phyloP scores from a whole-genome alignment of 495 filamentous ascomycete genomes.

The Rhizodiscina lignyota region DNA sequence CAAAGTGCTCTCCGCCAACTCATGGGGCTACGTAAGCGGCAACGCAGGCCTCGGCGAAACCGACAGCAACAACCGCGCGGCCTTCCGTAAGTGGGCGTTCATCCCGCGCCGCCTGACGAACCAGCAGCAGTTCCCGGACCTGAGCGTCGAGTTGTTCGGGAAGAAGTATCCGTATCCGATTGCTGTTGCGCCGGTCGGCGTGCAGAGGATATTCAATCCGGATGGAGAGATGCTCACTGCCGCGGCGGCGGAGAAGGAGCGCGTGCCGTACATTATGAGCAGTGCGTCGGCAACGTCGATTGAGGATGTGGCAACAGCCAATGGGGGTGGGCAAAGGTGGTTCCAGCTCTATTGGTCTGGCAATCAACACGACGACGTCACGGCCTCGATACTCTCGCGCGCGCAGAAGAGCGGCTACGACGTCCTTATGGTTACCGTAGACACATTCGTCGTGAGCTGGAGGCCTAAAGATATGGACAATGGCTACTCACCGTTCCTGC shows the following conservation, averaged over 20 bases:
- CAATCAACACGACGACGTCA: constrained; percentile 40
- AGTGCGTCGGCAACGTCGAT: constrained; percentile 27
- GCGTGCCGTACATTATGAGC: constrained; percentile 34
- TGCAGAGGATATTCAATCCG: constrained; percentile 39
- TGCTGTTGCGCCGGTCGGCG: constrained; percentile 42
- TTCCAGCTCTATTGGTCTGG: constrained; percentile 55
- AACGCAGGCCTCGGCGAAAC: constrained; percentile 25
- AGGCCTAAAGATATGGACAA: constrained; percentile 48
- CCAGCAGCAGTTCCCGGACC: constrained; percentile 18
- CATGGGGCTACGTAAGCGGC: constrained; percentile 22
- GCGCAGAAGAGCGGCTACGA: constrained; percentile 38
- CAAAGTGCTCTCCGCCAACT: constrained; percentile 18
- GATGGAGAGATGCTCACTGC: constrained; percentile 38
- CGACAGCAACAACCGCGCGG: constrained; percentile 21
- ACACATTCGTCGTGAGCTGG: constrained; percentile 43
- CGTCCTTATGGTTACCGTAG: constrained; percentile 45
- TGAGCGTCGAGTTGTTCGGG: constrained; percentile 40
- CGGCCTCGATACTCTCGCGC: constrained; percentile 39
- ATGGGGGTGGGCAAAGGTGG: constrained; percentile 24
- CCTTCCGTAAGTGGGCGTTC: constrained; percentile 26
- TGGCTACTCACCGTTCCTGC: constrained; percentile 38
- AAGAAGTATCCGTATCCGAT: constrained; percentile 31
- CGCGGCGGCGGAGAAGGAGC: constrained; percentile 32
- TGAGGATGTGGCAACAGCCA: constrained; percentile 28
- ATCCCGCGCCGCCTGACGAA: constrained; percentile 18